Evolutionary conservation across 208 protist genomes (phyloP).

Genomic region (Leishmania amazonensis): DNA sequence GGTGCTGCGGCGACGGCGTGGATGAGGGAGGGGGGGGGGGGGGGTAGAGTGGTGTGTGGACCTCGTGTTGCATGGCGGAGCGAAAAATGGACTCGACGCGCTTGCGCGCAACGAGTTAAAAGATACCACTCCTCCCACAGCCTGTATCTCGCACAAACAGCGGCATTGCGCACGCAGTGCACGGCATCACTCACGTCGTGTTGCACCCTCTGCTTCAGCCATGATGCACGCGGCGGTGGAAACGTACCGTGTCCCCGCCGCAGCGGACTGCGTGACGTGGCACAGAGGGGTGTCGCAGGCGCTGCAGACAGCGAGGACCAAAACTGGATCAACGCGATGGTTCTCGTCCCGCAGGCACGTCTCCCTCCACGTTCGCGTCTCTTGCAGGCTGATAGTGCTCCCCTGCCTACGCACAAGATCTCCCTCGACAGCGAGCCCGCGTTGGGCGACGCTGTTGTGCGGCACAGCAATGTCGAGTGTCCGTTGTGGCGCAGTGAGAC

Average conservation of each 20-base stretch:
- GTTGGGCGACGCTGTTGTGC: conserved; percentile 9
- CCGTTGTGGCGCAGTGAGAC: not conserved
- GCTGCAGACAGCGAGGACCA: conserved; percentile 54
- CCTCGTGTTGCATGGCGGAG: not conserved
- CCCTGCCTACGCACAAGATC: conserved; percentile 45
- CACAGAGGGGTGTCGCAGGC: conserved; percentile 53
- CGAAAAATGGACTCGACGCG: not conserved
- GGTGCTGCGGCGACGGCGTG: not conserved
- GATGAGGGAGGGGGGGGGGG: too few species aligned
- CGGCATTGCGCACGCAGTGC: not conserved
- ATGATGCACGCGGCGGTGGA: conserved; percentile 16
- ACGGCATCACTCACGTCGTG: not conserved
- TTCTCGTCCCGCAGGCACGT: conserved; percentile 66
- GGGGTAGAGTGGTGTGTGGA: not conserved
- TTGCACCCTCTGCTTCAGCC: not conserved
- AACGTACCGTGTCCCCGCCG: conserved; percentile 20
- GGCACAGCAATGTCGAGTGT: conserved; percentile 16
- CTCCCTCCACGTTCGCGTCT: conserved; percentile 56
- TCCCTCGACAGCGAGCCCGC: conserved; percentile 57
- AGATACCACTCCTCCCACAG: not conserved
- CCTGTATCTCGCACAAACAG: not conserved
- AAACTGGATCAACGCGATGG: conserved; percentile 45
- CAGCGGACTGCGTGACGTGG: conserved; percentile 38
- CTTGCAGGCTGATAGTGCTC: conserved; percentile 7
- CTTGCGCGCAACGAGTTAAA: not conserved